These are phyloP conservation scores for Pisolithus albus DNA, from an alignment of 768 basidiomycete genomes.

Conservation along the genomic window DNA sequence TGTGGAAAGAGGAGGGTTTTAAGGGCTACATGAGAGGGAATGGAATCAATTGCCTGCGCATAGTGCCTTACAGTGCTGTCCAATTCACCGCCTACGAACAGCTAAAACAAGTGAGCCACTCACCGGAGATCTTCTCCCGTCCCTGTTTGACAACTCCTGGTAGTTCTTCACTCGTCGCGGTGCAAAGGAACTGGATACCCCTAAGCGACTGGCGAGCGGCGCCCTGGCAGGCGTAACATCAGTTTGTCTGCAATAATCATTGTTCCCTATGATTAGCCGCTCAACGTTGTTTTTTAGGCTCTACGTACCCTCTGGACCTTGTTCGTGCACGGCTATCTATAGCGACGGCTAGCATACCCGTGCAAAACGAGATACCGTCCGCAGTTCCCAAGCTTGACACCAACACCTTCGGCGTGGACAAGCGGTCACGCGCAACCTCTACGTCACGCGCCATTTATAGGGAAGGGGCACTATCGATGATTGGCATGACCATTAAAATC, in stretches of 20 bases:
- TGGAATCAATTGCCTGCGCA: slow-evolving; percentile 84
- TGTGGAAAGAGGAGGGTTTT: slow-evolving; percentile 92
- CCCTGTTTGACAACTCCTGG: slow-evolving; percentile 22
- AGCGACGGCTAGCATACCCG: slow-evolving; percentile 73
- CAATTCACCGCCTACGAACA: slow-evolving; percentile 89
- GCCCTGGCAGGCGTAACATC: slow-evolving; percentile 92
- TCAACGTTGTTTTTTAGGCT: slow-evolving; percentile 37
- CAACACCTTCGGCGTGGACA: too few relatives aligned
- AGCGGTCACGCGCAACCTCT: slow-evolving; percentile 29
- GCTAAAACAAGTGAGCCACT: slow-evolving; percentile 63
- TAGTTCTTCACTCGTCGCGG: slow-evolving; percentile 70
- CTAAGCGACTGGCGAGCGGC: slow-evolving; percentile 76
- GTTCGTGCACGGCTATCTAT: slow-evolving; percentile 90
- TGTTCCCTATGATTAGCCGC: slow-evolving; percentile 6
- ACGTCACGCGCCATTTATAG: slow-evolving; percentile 33
- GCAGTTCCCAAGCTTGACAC: slow-evolving; percentile 36
- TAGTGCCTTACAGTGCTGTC: slow-evolving; percentile 88
- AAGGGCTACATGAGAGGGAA: slow-evolving; percentile 93
- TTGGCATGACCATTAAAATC: slow-evolving; percentile 88
- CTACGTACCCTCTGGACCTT: slow-evolving; percentile 91
- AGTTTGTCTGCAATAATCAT: slow-evolving; percentile 59
- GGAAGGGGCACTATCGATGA: slow-evolving; percentile 57
- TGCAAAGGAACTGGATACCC: slow-evolving; percentile 76
- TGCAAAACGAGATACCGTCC: slow-evolving; percentile 22
- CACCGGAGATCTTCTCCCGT: not conserved